Evolutionary conservation across 164 flowering plant genomes (phyloP), one percentile per base, ranked within the genome.

Genomic region (Vitis rupestris): DNA sequence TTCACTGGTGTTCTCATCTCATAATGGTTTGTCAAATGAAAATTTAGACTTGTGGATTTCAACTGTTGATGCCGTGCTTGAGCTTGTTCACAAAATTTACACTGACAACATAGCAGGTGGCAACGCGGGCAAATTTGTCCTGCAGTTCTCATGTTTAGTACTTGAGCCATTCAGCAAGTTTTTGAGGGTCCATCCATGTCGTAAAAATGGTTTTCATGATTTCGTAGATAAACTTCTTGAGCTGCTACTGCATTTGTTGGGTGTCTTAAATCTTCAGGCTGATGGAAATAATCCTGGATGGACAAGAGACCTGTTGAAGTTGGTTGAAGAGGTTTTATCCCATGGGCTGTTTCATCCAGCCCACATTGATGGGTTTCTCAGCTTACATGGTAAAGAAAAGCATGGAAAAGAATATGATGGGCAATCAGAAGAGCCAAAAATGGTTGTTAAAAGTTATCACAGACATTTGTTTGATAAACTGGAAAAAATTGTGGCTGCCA

Each of bases 341-440:
- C 73, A 82, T 67, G 97, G 93, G 44, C 67, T 95, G 62, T 95
- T 90, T 78, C 98, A 95, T 78, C 76, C 91, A 0, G 69, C 76
- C 31, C 97, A 95, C 67, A 67, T 91, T 72, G 96, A 88, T 80
- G 99, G 93, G 17, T 93, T 89, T 75, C 68, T 94, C 48, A 79
- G 75, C 75, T 74, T 86, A 64, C 80, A 72, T 17, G 70, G 79
- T 66, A 59, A 77, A 57, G 84, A 75, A 10, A 87, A 78, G 78
- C 83, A 84, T 67, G 73, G 37, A 14, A 60, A 56, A 23, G 66
- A 76, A 19, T 47, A 61, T 57, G 86, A 82, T 72, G 79, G 53
- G 13, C 71, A 79, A 65, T 17, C 30, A 14, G 75, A 73, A 57
- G 84, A 80, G 15, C 60, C 75, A 15, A 86, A 79, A 66, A 49